Evolutionary conservation across 805 yeast genomes (phyloP).

Genomic region (Ogataea pilisensis): DNA sequence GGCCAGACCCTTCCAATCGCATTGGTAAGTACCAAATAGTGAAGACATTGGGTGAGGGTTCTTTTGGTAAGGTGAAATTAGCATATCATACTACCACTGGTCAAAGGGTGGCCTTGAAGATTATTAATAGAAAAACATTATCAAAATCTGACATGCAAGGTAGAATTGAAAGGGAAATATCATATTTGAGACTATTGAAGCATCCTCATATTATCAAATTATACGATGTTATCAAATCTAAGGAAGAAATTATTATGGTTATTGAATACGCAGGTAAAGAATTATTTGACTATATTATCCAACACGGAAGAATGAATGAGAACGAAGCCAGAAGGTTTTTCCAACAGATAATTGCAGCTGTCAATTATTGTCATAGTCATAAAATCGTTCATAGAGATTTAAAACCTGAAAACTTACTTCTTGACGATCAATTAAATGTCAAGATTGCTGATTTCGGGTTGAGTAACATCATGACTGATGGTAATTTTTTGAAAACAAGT

Average conservation of each 20-base stretch:
- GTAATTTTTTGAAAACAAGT: slow-evolving; percentile 88
- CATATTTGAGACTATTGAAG: slow-evolving; percentile 79
- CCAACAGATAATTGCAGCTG: slow-evolving; percentile 95
- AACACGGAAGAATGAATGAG: slow-evolving; percentile 89
- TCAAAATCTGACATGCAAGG: slow-evolving; percentile 98
- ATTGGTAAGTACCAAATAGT: slow-evolving; percentile 93
- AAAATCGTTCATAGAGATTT: slow-evolving; percentile 95
- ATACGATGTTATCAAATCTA: slow-evolving; percentile 91
- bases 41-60: slow-evolving; percentile 92
- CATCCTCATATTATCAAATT: slow-evolving; percentile 96
- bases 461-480: slow-evolving; percentile 95
- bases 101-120: slow-evolving; percentile 87
- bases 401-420: slow-evolving; percentile 87
- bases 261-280: slow-evolving; percentile 97
- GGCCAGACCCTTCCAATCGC: slow-evolving; percentile 28
- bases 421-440: slow-evolving; percentile 87
- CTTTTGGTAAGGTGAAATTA: slow-evolving; percentile 92
- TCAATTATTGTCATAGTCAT: slow-evolving; percentile 93
- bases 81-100: slow-evolving; percentile 89
- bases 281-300: slow-evolving; percentile 91
- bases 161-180: slow-evolving; percentile 88
- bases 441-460: slow-evolving; percentile 96
- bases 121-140: slow-evolving; percentile 85
- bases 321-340: slow-evolving; percentile 88
- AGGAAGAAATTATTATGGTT: slow-evolving; percentile 95